Conservation (phyloP, 1,284 basidiomycete species). For the Xerocomus nothofagi region DNA sequence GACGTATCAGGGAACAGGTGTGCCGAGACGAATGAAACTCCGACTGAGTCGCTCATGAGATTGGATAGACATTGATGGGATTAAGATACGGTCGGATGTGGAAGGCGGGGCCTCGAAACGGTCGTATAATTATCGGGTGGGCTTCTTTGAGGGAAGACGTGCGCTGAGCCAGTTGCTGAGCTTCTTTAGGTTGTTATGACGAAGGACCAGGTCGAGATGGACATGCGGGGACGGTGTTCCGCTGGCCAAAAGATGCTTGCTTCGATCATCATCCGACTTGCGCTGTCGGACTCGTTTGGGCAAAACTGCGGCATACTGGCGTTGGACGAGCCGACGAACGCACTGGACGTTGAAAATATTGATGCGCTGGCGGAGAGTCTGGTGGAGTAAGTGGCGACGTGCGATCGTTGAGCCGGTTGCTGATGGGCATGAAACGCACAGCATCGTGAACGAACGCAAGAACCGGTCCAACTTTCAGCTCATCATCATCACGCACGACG, state of each 20-base stretch:
- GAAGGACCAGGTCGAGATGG: constrained; percentile 98
- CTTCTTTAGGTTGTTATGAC: constrained; percentile 87
- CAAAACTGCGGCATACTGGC: constrained; percentile 98
- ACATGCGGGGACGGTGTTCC: constrained; percentile 98
- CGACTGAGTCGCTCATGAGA: constrained; percentile 20
- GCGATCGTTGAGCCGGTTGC: background rate
- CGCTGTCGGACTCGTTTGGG: constrained; percentile 95
- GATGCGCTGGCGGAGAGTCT: constrained; percentile 90
- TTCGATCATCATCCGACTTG: constrained; percentile 98
- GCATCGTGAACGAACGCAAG: constrained; percentile 91
- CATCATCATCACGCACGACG: constrained; percentile 97
- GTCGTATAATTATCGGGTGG: constrained; percentile 97
- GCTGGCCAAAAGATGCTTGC: constrained; percentile 99
- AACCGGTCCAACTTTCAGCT: constrained; percentile 93
- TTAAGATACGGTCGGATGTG: constrained; percentile 92
- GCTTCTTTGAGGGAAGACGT: constrained; percentile 27
- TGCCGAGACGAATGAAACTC: constrained; percentile 19
- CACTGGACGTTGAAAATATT: constrained; percentile 95
- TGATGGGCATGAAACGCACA: constrained; percentile 31
- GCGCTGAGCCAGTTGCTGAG: constrained; percentile 26
- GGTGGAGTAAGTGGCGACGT: constrained; percentile 72
- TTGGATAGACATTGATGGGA: constrained; percentile 89
- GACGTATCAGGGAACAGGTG: constrained; percentile 98
- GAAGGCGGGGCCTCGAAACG: constrained; percentile 85
- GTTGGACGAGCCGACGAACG: constrained; percentile 97